These are phyloP conservation scores for Lagerstroemia speciosa DNA, from an alignment of 345 rosid species.

Conservation along the genomic window DNA sequence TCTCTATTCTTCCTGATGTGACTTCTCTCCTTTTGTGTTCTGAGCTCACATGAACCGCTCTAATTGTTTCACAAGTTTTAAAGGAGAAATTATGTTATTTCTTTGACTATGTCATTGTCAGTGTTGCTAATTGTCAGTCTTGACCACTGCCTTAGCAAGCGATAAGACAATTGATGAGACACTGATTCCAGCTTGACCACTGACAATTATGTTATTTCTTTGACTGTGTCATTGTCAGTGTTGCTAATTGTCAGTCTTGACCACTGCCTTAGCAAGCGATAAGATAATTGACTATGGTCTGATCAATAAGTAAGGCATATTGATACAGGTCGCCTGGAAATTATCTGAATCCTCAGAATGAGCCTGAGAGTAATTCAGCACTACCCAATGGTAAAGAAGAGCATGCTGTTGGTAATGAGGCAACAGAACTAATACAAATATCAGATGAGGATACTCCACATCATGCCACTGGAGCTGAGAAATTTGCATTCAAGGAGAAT, in stretches of 20 bases:
- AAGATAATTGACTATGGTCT: not conserved
- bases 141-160: not conserved
- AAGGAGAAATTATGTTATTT: not conserved
- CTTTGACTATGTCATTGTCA: not conserved
- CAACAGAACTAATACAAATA: conserved; percentile 27
- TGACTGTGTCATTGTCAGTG: not conserved
- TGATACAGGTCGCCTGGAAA: conserved; percentile 60
- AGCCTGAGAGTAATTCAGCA: conserved; percentile 14
- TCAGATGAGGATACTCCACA: conserved; percentile 23
- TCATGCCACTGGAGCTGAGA: conserved; percentile 21
- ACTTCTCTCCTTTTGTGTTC: not conserved
- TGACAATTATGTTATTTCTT: not conserved
- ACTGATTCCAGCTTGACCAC: no score
- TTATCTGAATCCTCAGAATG: conserved; percentile 23
- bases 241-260: not conserved
- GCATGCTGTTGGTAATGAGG: conserved; percentile 20
- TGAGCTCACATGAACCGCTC: not conserved
- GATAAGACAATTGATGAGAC: not conserved
- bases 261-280: not conserved
- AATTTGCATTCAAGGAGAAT: conserved; percentile 21
- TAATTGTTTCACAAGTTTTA: not conserved
- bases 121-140: not conserved
- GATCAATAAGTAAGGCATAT: not conserved
- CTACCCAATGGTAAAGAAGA: conserved; percentile 22
- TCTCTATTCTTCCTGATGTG: not conserved